A percentile compares a stretch with the other conserved stretches of the same genome.
Evolutionary conservation across 257 asterid species (phyloP).

Genomic region (Asclepias syriaca): DNA sequence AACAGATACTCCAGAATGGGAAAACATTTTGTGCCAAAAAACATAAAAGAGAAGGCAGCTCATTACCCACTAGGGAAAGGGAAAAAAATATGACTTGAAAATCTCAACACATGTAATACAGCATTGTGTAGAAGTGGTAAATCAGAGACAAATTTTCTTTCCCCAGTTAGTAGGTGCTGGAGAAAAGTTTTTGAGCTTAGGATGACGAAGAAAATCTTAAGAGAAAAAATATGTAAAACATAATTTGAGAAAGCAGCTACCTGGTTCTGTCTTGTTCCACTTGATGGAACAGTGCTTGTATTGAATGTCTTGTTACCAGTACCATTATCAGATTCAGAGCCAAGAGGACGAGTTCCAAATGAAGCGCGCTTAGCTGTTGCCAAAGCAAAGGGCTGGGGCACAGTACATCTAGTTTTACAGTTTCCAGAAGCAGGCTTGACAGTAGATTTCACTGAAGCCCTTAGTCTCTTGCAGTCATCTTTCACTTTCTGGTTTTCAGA

Average conservation of each 20-base stretch:
- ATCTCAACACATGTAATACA: neutral
- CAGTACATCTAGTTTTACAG: slow-evolving; percentile 62
- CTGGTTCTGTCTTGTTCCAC: slow-evolving; percentile 36
- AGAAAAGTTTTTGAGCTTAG: neutral
- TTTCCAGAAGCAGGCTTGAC: slow-evolving; percentile 39
- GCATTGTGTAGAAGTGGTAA: neutral
- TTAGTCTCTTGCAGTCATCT: slow-evolving; percentile 33
- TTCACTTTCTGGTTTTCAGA: slow-evolving; percentile 30
- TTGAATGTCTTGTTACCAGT: slow-evolving; percentile 28
- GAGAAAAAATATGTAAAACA: neutral
- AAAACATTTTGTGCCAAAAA: neutral
- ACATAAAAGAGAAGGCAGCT: neutral
- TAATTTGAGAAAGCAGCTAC: slow-evolving; percentile 21
- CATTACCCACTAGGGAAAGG: neutral
- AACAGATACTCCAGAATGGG: neutral
- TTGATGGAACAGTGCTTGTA: slow-evolving; percentile 19
- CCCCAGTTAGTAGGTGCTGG: neutral
- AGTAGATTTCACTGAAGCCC: slow-evolving; percentile 33
- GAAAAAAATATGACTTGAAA: neutral
- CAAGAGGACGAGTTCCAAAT: slow-evolving; percentile 44
- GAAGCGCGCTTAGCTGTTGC: slow-evolving; percentile 83
- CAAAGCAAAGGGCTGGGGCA: slow-evolving; percentile 84
- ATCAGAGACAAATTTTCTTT: neutral
- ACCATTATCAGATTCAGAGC: slow-evolving; percentile 36
- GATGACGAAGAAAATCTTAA: neutral